Evolutionary conservation across 2,329 filamentous ascomycete species (phyloP), one percentile per base, ranked within the genome.

Genomic region (Aspergillus fumigatiaffinis): DNA sequence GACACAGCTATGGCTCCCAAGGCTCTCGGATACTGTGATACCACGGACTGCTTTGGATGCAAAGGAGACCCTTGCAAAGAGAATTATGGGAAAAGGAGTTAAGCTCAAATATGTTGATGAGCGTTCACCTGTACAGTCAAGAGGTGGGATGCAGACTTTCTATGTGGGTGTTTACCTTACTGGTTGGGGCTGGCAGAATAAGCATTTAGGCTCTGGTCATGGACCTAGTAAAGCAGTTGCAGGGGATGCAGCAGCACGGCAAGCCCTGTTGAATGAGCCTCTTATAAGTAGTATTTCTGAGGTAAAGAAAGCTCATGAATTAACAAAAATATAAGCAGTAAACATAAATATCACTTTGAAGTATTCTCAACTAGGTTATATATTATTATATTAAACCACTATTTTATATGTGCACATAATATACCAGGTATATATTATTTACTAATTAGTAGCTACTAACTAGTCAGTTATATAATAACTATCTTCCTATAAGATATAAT

Each of bases 1-100:
- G 49, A 87, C 84, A 52, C 76, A 81, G 7, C 77, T 97, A 0
- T 97, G 92, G 91, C 82, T 83, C 3, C 84, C 80, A 50, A 85
- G 83, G 4, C 75, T 95, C 41, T 64, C 71, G 78, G 62, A 68
- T 53, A 55, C 72, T 59, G 52, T 63, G 46, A 59, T 63, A 29
- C 62, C 68, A 23, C 62, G 63, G 46, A 60, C 64, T 12, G 65
- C 69, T n/a, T 57, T 76, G 21, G 73, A 75, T 52, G 71, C 81
- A 0, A 89, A 89, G 68, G 80, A 82, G 8, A 65, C 74, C 29
- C 73, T 89, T 4, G 74, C 77, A 9, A 77, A 77, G 50, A 67
- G 74, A 28, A 79, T 92, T 8, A 79, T 82, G 52, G 79, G 79
- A 1, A 84, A 78, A 50, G 85, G 84, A 1, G 76, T 88, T 47